phyloP scores from a whole-genome alignment of 2,329 filamentous ascomycete genomes.

The Cladosporium sp. region DNA sequence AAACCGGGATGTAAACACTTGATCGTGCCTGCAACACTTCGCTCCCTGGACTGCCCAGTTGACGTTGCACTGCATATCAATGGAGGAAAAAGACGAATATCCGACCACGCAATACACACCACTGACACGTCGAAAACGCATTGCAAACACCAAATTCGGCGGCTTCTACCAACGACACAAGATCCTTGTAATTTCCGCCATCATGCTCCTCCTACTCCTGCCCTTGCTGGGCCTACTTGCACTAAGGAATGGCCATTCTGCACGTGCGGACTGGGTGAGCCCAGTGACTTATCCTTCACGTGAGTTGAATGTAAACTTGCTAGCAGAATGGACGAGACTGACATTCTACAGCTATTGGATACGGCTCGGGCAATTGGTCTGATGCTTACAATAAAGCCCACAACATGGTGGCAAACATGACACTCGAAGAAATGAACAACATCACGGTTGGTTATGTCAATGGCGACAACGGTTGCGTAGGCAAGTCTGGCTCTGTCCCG shows the following conservation, averaged over 20 bases:
- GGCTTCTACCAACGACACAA: conserved; percentile 23
- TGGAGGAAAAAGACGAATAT: conserved; percentile 13
- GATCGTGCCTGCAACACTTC: not conserved
- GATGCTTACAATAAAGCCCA: conserved; percentile 29
- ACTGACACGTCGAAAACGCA: not conserved
- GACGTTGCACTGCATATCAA: not conserved
- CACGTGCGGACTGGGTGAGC: conserved; percentile 24
- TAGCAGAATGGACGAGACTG: not conserved
- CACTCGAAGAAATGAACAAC: conserved; percentile 34
- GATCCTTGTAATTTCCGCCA: conserved; percentile 19
- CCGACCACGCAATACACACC: not conserved
- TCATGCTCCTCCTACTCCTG: conserved; percentile 24
- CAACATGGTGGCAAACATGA: conserved; percentile 33
- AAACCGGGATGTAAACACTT: not conserved
- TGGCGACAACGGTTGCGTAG: conserved; percentile 33
- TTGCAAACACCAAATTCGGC: conserved; percentile 13
- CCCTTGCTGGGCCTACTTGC: conserved; percentile 29
- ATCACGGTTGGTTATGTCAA: conserved; percentile 31
- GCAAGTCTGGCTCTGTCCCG: conserved; percentile 32
- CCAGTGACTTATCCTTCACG: conserved; percentile 29
- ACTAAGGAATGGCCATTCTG: conserved; percentile 19
- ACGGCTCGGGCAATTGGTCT: conserved; percentile 32
- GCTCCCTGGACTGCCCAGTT: not conserved
- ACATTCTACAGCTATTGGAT: conserved; percentile 22
- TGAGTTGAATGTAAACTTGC: not conserved